These are phyloP conservation scores for Candida albicans DNA, from an alignment of 1,139 yeast species.

Conservation along the genomic window DNA sequence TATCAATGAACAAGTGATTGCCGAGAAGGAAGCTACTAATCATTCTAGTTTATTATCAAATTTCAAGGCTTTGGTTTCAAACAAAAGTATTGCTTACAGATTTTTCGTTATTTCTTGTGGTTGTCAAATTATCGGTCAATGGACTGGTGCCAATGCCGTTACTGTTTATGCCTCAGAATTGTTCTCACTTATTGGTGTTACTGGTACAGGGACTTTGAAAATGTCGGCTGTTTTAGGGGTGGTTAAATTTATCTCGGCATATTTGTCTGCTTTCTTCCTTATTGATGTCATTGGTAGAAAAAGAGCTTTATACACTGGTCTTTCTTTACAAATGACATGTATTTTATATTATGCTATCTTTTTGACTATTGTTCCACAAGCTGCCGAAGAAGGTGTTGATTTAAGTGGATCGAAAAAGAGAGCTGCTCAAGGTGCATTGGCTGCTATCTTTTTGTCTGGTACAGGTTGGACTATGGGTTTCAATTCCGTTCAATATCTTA, in stretches of 20 bases:
- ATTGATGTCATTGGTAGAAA: constrained; percentile 51
- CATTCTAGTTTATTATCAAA: constrained; percentile 24
- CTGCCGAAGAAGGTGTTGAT: constrained; percentile 27
- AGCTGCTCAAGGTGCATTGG: constrained; percentile 53
- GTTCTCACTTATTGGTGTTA: constrained; percentile 51
- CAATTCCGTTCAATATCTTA: constrained; percentile 57
- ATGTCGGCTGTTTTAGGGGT: constrained; percentile 52
- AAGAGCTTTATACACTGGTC: constrained; percentile 39
- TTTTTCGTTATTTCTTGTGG: constrained; percentile 43
- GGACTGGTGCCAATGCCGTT: constrained; percentile 64
- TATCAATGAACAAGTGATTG: constrained; percentile 46
- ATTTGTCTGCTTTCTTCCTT: constrained; percentile 46
- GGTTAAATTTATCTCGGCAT: constrained; percentile 46
- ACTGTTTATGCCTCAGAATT: constrained; percentile 61
- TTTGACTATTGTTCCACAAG: constrained; percentile 48
- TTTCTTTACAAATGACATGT: constrained; percentile 32
- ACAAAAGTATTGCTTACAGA: constrained; percentile 43
- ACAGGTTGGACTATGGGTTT: constrained; percentile 66
- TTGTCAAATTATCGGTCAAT: constrained; percentile 57
- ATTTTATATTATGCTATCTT: constrained; percentile 46
- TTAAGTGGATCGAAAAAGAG: constrained; percentile 30
- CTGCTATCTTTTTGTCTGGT: constrained; percentile 54
- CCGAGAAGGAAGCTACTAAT: constrained; percentile 36
- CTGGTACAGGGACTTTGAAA: constrained; percentile 35
- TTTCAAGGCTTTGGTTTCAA: constrained; percentile 34